Evolutionary conservation across 345 rosid genomes (phyloP).

Genomic region (Eucalyptus cloeziana): DNA sequence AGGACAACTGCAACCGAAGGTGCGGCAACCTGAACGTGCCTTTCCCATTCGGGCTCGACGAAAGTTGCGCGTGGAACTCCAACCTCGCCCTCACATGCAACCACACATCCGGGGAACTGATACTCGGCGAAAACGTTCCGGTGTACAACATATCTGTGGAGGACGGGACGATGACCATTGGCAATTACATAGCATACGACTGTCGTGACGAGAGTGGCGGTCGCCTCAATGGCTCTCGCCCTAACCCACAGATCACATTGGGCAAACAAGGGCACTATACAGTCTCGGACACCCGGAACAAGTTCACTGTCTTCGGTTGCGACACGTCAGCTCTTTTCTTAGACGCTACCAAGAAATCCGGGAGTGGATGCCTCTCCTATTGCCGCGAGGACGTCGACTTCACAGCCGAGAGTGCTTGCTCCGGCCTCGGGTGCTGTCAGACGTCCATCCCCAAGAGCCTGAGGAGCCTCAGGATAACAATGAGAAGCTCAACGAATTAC

Average conservation of each 20-base stretch:
- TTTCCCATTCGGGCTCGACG: not conserved
- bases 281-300: not conserved
- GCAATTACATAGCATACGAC: rapidly evolving
- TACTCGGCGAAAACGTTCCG: rapidly evolving
- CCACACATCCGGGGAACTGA: not conserved
- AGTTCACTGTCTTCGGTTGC: not conserved
- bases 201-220: rapidly evolving
- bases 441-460: not conserved
- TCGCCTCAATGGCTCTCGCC: rapidly evolving
- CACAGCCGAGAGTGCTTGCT: not conserved
- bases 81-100: rapidly evolving
- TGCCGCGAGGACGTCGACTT: not conserved
- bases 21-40: not conserved
- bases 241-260: rapidly evolving
- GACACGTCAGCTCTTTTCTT: rapidly evolving
- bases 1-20: not conserved
- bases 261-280: rapidly evolving
- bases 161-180: not conserved
- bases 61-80: not conserved
- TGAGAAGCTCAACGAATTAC: rapidly evolving
- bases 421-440: not conserved
- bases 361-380: not conserved
- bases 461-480: rapidly evolving
- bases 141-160: not conserved
- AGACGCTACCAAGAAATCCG: rapidly evolving